phyloP scores from a whole-genome alignment of 2,329 filamentous ascomycete species.

The Xylariomycetidae sp. region DNA sequence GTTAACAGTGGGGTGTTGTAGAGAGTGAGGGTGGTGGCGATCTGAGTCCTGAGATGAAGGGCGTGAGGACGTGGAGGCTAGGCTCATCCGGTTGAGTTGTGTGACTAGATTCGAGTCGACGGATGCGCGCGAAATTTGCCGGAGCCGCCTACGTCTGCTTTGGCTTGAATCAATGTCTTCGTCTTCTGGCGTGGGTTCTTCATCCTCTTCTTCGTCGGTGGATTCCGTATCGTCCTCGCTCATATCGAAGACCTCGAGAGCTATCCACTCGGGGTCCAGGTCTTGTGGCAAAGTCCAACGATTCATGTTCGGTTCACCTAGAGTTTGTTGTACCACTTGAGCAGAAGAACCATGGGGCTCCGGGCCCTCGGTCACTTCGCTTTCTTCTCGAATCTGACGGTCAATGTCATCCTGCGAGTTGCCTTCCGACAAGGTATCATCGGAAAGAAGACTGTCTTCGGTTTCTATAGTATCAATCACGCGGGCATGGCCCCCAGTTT shows the following conservation, averaged over 20 bases:
- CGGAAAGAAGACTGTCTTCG: conserved; percentile 10
- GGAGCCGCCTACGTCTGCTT: conserved; percentile 2
- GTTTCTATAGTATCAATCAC: conserved; percentile 11
- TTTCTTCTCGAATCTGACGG: conserved; percentile 39
- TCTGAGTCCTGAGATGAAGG: conserved; percentile 15
- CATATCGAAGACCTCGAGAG: conserved; percentile 77
- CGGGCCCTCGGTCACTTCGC: conserved; percentile 13
- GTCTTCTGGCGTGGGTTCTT: conserved; percentile 9
- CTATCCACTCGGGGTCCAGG: conserved; percentile 86
- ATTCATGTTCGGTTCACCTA: conserved; percentile 3
- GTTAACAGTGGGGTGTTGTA: conserved; percentile 14
- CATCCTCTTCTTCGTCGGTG: conserved; percentile 13
- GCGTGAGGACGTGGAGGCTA: conserved; percentile 27
- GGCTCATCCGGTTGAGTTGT: conserved; percentile 37
- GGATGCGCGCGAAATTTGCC: conserved; percentile 12
- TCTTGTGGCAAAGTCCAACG: conserved; percentile 64
- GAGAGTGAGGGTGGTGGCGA: conserved; percentile 3
- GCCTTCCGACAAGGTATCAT: conserved; percentile 20
- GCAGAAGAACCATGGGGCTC: too few relatives aligned
- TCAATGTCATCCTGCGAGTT: conserved; percentile 42
- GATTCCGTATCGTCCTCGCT: conserved; percentile 39
- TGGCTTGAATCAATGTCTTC: conserved; percentile 3
- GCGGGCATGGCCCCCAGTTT: conserved; percentile 15
- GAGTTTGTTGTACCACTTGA: conserved; percentile 1
- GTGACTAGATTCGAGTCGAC: conserved; percentile 25